A percentile compares a stretch with the other conserved stretches of the same genome.
phyloP scores from a whole-genome alignment of 805 yeast genomes.

The Jamesozyma jinghongensis region DNA sequence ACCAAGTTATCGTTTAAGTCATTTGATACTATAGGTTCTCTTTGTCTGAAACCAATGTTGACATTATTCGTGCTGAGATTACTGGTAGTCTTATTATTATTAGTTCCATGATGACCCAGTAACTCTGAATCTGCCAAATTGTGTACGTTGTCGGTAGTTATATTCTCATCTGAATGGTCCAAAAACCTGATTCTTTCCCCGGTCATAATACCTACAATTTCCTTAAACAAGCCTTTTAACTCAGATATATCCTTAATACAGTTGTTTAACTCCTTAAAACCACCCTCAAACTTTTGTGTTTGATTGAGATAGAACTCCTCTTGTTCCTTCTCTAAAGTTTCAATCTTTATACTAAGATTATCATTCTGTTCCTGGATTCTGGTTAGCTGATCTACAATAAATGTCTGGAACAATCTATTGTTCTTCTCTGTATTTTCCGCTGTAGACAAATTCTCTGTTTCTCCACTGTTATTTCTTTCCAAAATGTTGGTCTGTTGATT shows the following conservation, averaged over 20 bases:
- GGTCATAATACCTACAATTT: slow-evolving; percentile 21
- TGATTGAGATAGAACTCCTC: slow-evolving; percentile 15
- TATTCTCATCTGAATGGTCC: slow-evolving; percentile 18
- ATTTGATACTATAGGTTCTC: too few species aligned
- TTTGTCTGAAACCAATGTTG: too few species aligned
- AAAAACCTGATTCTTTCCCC: slow-evolving; percentile 18
- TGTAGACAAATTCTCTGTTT: neutral
- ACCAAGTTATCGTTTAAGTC: too few species aligned
- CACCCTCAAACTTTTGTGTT: slow-evolving; percentile 12
- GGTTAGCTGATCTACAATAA: slow-evolving; percentile 16
- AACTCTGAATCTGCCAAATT: neutral
- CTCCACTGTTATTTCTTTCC: neutral
- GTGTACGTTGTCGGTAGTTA: neutral
- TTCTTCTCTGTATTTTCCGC: neutral
- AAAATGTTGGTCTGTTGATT: too few species aligned
- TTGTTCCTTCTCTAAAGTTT: slow-evolving; percentile 18
- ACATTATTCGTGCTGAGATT: too few species aligned
- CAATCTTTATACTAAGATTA: slow-evolving; percentile 7
- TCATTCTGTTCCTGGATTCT: slow-evolving; percentile 20
- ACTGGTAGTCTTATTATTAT: neutral
- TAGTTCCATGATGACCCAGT: neutral
- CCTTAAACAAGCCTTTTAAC: slow-evolving; percentile 20
- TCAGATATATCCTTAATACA: slow-evolving; percentile 15
- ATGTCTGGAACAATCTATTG: slow-evolving; percentile 8
- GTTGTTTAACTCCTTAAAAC: slow-evolving; percentile 12